Base-by-base conservation (phyloP, 345 rosid species). In the Balakata baccata region DNA sequence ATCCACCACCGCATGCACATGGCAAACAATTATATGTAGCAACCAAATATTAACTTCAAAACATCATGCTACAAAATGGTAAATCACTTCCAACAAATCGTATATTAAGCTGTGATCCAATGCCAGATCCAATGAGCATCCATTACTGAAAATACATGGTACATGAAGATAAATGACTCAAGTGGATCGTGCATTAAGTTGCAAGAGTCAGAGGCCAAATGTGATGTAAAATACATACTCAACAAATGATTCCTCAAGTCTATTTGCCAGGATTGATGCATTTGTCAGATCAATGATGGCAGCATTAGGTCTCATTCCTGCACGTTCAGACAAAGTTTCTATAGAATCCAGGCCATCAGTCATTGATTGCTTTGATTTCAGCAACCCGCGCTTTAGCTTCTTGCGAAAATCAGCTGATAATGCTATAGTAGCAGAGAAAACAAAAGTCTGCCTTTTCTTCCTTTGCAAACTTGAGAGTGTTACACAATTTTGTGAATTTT, bases 391-490 rank as follows among this genome's bases (percentile, higher is more conserved):
- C 88, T 92, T 91, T 77, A 95, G 89, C 87, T 92, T 95, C 87
- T 87, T 95, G 74, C 97, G 94, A 77, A 92, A 95, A 82, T 89
- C 98, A 41, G 92, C 80, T 73, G 98, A 92, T 56, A 95, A 85
- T 41, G 98, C 93, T 78, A 95, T 79, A 78, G 99, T 92, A 54
- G 99, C 99, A 78, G 99, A 95, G 80, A 95, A 95, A 56, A 95
- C 98, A 82, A 89, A 85, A 4, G 98, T 91, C 82, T 91, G 98
- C 81, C 99, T 85, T 86, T 92, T 92, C 86, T 92, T 95, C 84
- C 81, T 89, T 68, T 87, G 89, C 74, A 78, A 66, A 80, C 83
- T 90, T 45, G 93, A 73, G 74, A 81, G 80, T 50, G 94, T 88
- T 29, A 83, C 81, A 78, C 87, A 83, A 77, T 71, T 88, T 71